A percentile compares a stretch with the other conserved stretches of the same genome.
These are phyloP conservation scores for Boletus reticulatus DNA, from an alignment of 768 basidiomycete species.

Conservation along the genomic window DNA sequence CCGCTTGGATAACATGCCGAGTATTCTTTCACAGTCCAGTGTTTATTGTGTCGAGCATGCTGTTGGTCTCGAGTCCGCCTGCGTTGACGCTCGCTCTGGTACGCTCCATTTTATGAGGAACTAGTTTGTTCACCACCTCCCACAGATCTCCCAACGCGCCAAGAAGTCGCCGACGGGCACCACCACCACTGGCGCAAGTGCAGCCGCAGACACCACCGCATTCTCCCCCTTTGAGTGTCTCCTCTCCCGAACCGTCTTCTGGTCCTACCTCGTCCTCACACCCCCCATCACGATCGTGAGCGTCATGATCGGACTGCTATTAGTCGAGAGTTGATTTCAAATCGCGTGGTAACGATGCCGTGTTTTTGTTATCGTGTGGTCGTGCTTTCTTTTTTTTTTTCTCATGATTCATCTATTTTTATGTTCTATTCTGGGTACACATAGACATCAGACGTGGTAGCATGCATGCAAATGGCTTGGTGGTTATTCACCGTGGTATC, in stretches of 20 bases:
- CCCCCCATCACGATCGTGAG: slow-evolving; percentile 79
- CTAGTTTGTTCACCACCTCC: not conserved
- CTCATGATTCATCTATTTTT: too few species aligned
- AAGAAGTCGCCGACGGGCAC: not conserved
- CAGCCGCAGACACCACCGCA: not conserved
- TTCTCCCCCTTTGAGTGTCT: slow-evolving; percentile 70
- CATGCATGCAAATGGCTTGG: too few species aligned
- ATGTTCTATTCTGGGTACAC: too few species aligned
- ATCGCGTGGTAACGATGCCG: too few species aligned
- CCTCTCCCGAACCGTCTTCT: slow-evolving; percentile 89
- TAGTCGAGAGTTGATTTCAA: slow-evolving; percentile 42
- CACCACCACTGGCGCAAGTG: not conserved
- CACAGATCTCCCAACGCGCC: slow-evolving; percentile 23
- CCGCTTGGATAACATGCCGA: not conserved
- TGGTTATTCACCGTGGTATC: too few species aligned
- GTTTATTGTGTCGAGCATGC: slow-evolving; percentile 80
- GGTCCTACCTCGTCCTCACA: slow-evolving; percentile 87
- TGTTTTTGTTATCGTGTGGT: too few species aligned
- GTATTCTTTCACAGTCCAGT: slow-evolving; percentile 57
- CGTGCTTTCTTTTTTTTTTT: too few species aligned
- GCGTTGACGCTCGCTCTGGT: slow-evolving; percentile 69
- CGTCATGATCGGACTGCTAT: slow-evolving; percentile 69
- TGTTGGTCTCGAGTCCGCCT: slow-evolving; percentile 81
- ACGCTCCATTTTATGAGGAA: not conserved
- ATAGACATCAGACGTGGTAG: too few species aligned